phyloP scores from a whole-genome alignment of 192 early-diverging fungal species.

The Piromyces sp. region DNA sequence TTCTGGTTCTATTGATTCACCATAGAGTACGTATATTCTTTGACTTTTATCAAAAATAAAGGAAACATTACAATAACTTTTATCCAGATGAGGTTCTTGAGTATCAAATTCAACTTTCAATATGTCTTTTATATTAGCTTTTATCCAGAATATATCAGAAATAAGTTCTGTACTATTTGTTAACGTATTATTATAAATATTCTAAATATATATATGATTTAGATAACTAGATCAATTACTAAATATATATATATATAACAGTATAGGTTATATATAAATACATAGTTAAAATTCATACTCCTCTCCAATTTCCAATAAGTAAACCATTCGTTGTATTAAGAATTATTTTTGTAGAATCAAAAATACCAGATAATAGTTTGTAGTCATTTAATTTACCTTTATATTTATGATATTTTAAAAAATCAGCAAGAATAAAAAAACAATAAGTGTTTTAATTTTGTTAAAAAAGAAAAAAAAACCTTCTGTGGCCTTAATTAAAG shows the following conservation, averaged over 20 bases:
- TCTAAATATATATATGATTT: too few species aligned
- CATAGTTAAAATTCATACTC: too few species aligned
- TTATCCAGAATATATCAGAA: neutral
- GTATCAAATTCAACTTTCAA: neutral
- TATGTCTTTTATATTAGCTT: neutral
- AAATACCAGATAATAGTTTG: neutral
- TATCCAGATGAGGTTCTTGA: neutral
- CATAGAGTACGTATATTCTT: neutral
- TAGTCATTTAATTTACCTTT: neutral
- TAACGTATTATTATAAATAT: neutral
- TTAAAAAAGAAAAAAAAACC: too few species aligned
- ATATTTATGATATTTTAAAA: neutral
- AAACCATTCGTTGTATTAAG: neutral
- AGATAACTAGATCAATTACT: too few species aligned
- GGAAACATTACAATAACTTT: neutral
- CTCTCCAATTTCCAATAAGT: neutral
- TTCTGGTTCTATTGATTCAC: neutral
- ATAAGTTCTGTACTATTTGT: neutral
- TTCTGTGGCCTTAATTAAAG: neutral
- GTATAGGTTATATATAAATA: too few species aligned
- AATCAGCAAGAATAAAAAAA: neutral
- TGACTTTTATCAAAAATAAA: neutral
- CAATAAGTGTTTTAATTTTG: too few species aligned
- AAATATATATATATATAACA: too few species aligned
- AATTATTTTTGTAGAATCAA: neutral